Conservation (phyloP, 2,329 filamentous ascomycete genomes). For the Capronia americana region DNA sequence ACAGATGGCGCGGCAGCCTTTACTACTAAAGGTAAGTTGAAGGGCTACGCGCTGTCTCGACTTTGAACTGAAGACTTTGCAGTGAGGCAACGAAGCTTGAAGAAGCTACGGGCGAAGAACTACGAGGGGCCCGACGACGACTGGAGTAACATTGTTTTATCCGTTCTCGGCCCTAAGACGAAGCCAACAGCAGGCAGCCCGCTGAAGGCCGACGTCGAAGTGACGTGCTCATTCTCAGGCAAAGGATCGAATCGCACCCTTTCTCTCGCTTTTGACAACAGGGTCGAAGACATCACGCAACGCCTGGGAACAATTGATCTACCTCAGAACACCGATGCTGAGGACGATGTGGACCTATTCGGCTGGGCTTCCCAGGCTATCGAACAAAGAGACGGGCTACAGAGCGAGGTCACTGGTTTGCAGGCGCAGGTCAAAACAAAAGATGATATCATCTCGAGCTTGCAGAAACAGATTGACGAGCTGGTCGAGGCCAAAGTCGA, state of each 20-base stretch:
- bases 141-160: slow-evolving; percentile 48
- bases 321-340: slow-evolving; percentile 57
- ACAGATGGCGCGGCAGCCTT: slow-evolving; percentile 66
- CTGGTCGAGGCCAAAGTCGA: slow-evolving; percentile 63
- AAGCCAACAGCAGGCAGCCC: slow-evolving; percentile 7
- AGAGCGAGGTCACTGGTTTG: slow-evolving; percentile 50
- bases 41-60: neutral
- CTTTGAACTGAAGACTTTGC: slow-evolving; percentile 13
- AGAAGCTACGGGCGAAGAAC: slow-evolving; percentile 50
- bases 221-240: slow-evolving; percentile 32
- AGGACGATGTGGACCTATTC: slow-evolving; percentile 60
- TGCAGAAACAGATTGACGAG: slow-evolving; percentile 63
- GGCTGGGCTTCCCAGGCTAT: slow-evolving; percentile 62
- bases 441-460: slow-evolving; percentile 57
- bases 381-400: slow-evolving; percentile 51
- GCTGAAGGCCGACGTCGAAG: slow-evolving; percentile 31
- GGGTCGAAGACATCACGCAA: slow-evolving; percentile 61
- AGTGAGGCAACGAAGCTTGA: slow-evolving; percentile 49
- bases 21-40: slow-evolving; percentile 51
- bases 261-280: slow-evolving; percentile 51
- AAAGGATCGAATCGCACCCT: slow-evolving; percentile 44
- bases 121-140: slow-evolving; percentile 53
- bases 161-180: slow-evolving; percentile 42
- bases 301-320: slow-evolving; percentile 61
- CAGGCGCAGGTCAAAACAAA: slow-evolving; percentile 52